Evolutionary conservation across 306 rosid genomes (phyloP), one percentile per base, ranked within the genome.

Genomic region (Vigna hirtella): DNA sequence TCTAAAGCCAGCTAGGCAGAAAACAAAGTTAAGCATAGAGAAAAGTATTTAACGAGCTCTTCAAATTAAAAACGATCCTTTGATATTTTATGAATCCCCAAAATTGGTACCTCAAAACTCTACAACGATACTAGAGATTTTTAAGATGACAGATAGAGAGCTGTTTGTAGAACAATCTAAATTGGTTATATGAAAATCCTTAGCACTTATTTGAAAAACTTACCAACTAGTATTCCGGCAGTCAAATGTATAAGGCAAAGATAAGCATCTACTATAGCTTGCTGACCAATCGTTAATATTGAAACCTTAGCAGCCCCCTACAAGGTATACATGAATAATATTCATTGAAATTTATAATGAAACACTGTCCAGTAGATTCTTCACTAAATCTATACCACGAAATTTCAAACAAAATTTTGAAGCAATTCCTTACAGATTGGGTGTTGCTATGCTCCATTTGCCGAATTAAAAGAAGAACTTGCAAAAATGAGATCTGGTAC

Each of bases 381-480:
- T 30, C 65, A 64, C 53, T 43, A 66, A 75, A 82, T 50, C 70
- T 62, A 75, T 53, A 77, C 16, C 9, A 47, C 71, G 65, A 14
- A 75, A 66, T 76, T 48, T 28, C 12, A 74, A 73, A 59, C 22
- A 24, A 70, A 59, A 67, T 32, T 65, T 28, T 65, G 24, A 78
- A 47, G 81, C 53, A 70, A 77, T 32, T 75, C 62, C 94, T 87
- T 93, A 95, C 98, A 24, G 98, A 95, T 74, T 93, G 99, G 75
- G 99, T 95, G 87, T 90, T 95, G 88, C 99, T 87, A 84, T 95
- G 99, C 86, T 93, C 99, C 99, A 95, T 95, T 86, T 95, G 98
- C 81, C 99, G 93, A 86, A 95, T 93, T 82, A 95, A 80, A 57
- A 95, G 88, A 81, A 95, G 97, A 88, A 95, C 97, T 93, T 95